Evolutionary conservation across 2,329 filamentous ascomycete genomes (phyloP).

Genomic region (Penicillium palitans): DNA sequence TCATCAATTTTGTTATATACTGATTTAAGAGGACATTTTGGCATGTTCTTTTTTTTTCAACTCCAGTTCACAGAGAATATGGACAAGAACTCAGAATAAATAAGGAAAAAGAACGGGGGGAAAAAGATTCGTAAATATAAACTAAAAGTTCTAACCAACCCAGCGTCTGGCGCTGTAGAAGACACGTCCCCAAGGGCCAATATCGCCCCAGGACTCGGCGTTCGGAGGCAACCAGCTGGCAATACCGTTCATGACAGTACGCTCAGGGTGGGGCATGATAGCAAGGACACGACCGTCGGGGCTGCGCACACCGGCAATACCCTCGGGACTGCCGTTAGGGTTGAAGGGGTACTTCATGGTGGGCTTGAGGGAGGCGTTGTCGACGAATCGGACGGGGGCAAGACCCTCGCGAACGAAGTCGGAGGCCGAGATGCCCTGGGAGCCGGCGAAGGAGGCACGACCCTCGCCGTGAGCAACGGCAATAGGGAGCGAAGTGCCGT

Average conservation of each 20-base stretch:
- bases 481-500: constrained; percentile 77
- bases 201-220: constrained; percentile 69
- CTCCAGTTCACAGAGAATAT: constrained; percentile 17
- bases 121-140: constrained; percentile 5
- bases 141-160: constrained; percentile 61
- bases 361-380: constrained; percentile 69
- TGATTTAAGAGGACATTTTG: constrained; percentile 12
- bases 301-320: constrained; percentile 77
- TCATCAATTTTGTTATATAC: constrained; percentile 19
- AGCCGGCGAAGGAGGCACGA: constrained; percentile 67
- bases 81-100: constrained; percentile 13
- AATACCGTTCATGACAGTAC: constrained; percentile 79
- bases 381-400: constrained; percentile 77
- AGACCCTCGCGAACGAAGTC: constrained; percentile 65
- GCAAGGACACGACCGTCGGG: constrained; percentile 78
- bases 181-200: constrained; percentile 80
- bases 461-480: constrained; percentile 91
- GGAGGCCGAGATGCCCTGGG: constrained; percentile 46
- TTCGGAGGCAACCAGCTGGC: constrained; percentile 72
- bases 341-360: constrained; percentile 88
- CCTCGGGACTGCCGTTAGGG: constrained; percentile 79
- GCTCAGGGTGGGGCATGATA: constrained; percentile 91
- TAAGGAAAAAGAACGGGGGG: neutral
- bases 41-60: constrained; percentile 16
- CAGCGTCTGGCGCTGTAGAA: constrained; percentile 86